Conservation (phyloP, 441 rosid species). For the Gossypium trilobum region DNA sequence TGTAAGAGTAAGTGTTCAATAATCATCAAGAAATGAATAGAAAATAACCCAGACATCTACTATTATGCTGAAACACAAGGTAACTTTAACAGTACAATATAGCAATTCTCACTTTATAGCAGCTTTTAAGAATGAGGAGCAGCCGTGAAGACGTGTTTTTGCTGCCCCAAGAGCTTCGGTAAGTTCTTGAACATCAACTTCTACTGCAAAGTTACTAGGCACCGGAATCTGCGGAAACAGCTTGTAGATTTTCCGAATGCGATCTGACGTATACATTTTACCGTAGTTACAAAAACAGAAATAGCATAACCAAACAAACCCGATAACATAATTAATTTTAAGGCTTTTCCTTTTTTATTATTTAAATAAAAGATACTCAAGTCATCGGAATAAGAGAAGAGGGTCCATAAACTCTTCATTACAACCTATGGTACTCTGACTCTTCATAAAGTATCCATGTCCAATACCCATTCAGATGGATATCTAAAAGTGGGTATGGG, state of each 20-base stretch:
- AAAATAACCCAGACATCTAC: neutral
- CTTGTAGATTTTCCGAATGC: constrained; percentile 64
- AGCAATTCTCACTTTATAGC: constrained; percentile 59
- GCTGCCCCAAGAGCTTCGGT: constrained; percentile 82
- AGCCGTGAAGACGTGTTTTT: constrained; percentile 44
- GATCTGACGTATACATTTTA: constrained; percentile 46
- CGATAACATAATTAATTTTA: neutral
- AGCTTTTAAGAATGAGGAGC: constrained; percentile 76
- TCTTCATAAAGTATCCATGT: neutral
- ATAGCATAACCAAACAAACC: constrained; percentile 4
- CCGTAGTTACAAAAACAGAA: constrained; percentile 17
- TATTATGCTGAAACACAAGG: neutral
- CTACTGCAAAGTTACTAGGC: constrained; percentile 64
- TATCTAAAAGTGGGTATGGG: neutral
- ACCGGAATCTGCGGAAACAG: constrained; percentile 68
- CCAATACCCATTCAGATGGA: neutral
- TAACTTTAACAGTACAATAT: neutral
- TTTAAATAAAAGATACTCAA: neutral
- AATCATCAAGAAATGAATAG: neutral
- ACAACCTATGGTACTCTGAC: neutral
- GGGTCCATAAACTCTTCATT: neutral
- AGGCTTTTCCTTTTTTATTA: neutral
- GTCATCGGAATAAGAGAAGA: neutral
- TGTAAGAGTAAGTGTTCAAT: neutral
- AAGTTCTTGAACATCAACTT: constrained; percentile 67